A percentile compares a stretch with the other conserved stretches of the same genome.
These are phyloP conservation scores for Cystobasidium onofrii DNA, from an alignment of 768 basidiomycete species.

Conservation along the genomic window DNA sequence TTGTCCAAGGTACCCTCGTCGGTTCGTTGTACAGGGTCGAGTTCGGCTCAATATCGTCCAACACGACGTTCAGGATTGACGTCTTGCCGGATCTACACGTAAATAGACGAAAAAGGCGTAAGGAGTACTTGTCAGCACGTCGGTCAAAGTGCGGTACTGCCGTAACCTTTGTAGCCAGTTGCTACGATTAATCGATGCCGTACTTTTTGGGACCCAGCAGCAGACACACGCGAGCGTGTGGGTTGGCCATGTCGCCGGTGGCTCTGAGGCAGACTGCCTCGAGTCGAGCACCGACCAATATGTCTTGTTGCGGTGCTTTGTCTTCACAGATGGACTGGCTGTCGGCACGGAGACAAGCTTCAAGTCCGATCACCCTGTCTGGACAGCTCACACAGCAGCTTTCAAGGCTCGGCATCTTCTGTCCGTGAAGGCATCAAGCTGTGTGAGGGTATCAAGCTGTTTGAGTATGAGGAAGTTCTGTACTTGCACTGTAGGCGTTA, in stretches of 20 bases:
- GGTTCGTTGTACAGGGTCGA: slow-evolving; percentile 48
- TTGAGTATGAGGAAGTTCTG: too few species aligned
- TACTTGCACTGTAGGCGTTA: too few species aligned
- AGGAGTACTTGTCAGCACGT: background rate
- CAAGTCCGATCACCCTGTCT: background rate
- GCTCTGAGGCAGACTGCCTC: background rate
- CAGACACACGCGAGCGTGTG: background rate
- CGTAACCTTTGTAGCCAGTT: background rate
- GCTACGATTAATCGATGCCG: too few species aligned
- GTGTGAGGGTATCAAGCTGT: too few species aligned
- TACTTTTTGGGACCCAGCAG: slow-evolving; percentile 4
- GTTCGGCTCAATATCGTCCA: slow-evolving; percentile 67
- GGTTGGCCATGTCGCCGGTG: background rate
- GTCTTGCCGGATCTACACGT: slow-evolving; percentile 87
- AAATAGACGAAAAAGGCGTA: background rate
- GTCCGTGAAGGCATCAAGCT: too few species aligned
- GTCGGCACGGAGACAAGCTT: background rate
- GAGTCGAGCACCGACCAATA: too few species aligned
- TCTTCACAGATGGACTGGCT: background rate
- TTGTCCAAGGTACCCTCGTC: slow-evolving; percentile 47
- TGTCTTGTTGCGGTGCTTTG: too few species aligned
- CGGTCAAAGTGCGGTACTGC: background rate
- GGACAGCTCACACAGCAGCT: too few species aligned
- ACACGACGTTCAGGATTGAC: slow-evolving; percentile 82
- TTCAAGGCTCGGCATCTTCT: too few species aligned